Base-by-base conservation (phyloP, 2,329 filamentous ascomycete species). In the Myriosclerotinia scirpicola region DNA sequence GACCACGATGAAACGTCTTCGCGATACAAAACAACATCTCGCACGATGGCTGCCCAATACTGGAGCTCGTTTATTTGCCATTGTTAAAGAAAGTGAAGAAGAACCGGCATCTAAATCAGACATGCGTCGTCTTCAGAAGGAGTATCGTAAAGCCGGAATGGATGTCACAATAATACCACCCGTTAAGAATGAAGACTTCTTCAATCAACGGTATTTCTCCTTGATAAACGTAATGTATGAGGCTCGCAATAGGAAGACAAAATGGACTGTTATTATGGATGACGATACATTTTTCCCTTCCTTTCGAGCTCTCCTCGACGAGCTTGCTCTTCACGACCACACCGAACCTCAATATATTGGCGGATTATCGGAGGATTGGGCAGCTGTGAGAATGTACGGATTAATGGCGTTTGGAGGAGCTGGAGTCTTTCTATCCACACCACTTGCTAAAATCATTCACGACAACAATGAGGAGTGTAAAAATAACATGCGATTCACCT, bases 131-230 rank as follows among this genome's bases (percentile, higher is more conserved):
- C 53, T 76, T n/a, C 64, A 76, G 50, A 72, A 70, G 54, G 61
- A 72, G 20, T 72, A 75, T 54, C 68, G 67, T 1, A 66, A 70
- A 9, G 50, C 67, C 52, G 73, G 71, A 15, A 76, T 76, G 69
- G 69, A 72, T 40, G 72, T 73, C 7, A 68, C 68, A 12, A 67
- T 76, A 46, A 69, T 74, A 17, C 69, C 74, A 42, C 74, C 74
- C 7, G 73, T 76, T 1, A 62, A 64, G 7, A 52, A 67, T 11
- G 65, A 58, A 9, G 72, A 75, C 55, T 63, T 61, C 2, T 75
- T 75, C 50, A 69, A 72, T 6, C 74, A 79, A 46, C 77, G 80
- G n/a, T 81, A 82, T 66, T 82, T 82, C 68, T 80, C 80, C 5
- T 71, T 82, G 30, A 74, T 81, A 11, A 74, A 76, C 40, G 74